phyloP scores from a whole-genome alignment of 2,329 filamentous ascomycete genomes.

The Paecilomyces niveus region DNA sequence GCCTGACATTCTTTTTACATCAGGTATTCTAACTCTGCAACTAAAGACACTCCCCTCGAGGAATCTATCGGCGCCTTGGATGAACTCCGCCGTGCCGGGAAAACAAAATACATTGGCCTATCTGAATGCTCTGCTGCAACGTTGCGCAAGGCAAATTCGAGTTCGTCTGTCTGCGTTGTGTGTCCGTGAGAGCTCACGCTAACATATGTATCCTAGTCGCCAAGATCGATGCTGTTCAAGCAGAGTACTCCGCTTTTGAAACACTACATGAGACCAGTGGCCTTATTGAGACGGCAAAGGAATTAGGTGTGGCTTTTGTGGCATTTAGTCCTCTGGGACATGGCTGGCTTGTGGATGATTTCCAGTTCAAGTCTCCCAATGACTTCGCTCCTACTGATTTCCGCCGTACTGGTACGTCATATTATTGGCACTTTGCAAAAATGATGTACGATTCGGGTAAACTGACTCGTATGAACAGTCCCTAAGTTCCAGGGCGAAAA shows the following conservation, averaged over 20 bases:
- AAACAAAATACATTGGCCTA: slow-evolving; percentile 44
- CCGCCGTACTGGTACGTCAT: slow-evolving; percentile 27
- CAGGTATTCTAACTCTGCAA: background rate
- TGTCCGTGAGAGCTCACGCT: background rate
- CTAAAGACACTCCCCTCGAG: slow-evolving; percentile 37
- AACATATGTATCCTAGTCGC: slow-evolving; percentile 28
- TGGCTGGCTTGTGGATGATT: slow-evolving; percentile 42
- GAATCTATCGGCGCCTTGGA: slow-evolving; percentile 44
- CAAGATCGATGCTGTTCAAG: slow-evolving; percentile 42
- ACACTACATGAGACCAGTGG: slow-evolving; percentile 35
- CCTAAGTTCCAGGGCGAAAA: slow-evolving; percentile 37
- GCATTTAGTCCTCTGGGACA: slow-evolving; percentile 43
- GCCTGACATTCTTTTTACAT: too few species aligned
- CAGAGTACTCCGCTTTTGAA: slow-evolving; percentile 41
- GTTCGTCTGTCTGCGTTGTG: slow-evolving; percentile 15
- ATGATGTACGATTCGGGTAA: too few species aligned
- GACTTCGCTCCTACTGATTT: slow-evolving; percentile 41
- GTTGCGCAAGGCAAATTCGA: slow-evolving; percentile 39
- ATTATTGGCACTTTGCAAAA: background rate
- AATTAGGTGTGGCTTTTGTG: slow-evolving; percentile 37
- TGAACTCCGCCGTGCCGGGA: slow-evolving; percentile 39
- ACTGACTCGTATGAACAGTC: slow-evolving; percentile 3
- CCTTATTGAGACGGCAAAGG: slow-evolving; percentile 35
- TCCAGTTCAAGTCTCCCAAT: slow-evolving; percentile 35
- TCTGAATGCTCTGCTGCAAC: slow-evolving; percentile 43